A percentile compares a stretch with the other conserved stretches of the same genome.
phyloP scores from a whole-genome alignment of 2,329 filamentous ascomycete genomes.

The Cercospora sojina region DNA sequence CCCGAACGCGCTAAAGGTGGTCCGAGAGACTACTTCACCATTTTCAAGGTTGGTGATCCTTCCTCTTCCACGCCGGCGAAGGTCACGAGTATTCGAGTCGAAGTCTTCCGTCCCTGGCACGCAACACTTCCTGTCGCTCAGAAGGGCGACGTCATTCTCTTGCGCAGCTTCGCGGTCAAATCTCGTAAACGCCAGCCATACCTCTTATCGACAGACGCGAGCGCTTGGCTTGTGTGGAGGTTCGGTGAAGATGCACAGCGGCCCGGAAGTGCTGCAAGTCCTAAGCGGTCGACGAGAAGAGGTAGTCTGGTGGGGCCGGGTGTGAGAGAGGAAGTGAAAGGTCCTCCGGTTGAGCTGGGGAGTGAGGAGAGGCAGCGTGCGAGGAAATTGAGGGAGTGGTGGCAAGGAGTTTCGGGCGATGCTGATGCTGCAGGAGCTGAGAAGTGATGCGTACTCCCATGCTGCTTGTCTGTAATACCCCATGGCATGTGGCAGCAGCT shows the following conservation, averaged over 20 bases:
- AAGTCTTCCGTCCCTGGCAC: constrained; percentile 47
- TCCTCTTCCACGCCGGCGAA: constrained; percentile 25
- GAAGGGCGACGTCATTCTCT: constrained; percentile 46
- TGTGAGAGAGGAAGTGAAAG: constrained; percentile 45
- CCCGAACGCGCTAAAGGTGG: constrained; percentile 44
- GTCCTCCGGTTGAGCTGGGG: constrained; percentile 48
- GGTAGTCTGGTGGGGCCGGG: constrained; percentile 24
- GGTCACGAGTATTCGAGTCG: constrained; percentile 31
- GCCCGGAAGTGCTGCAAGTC: constrained; percentile 19
- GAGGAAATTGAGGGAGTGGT: constrained; percentile 45
- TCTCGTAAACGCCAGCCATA: constrained; percentile 39
- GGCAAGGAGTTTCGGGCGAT: constrained; percentile 16
- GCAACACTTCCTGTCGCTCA: constrained; percentile 44
- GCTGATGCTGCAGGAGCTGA: background rate
- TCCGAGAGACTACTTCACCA: constrained; percentile 46
- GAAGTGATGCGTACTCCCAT: background rate
- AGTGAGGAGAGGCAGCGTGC: constrained; percentile 47
- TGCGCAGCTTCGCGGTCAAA: constrained; percentile 47
- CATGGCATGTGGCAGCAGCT: background rate
- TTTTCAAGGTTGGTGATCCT: constrained; percentile 44
- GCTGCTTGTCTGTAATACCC: background rate
- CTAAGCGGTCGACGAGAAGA: constrained; percentile 31
- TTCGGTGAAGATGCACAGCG: constrained; percentile 29
- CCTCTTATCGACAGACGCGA: constrained; percentile 45
- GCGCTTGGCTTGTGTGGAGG: constrained; percentile 51